phyloP scores from a whole-genome alignment of 768 basidiomycete genomes.

The Trichaptum fuscoviolaceum region DNA sequence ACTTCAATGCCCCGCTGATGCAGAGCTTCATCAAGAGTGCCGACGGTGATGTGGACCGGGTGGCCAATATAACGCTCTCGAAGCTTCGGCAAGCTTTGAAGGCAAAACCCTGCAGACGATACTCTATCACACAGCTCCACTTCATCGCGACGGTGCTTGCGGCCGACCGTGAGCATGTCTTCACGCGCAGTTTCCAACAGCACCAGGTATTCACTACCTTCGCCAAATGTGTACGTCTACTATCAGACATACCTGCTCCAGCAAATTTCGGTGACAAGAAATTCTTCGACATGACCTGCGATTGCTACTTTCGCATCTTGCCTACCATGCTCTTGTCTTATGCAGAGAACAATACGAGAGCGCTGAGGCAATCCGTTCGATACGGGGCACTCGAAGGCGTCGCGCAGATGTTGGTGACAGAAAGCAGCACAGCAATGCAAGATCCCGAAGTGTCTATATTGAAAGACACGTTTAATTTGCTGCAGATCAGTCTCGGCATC shows the following conservation, averaged over 20 bases:
- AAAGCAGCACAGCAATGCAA: not conserved
- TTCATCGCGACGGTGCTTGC: not conserved
- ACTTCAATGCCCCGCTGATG: no score
- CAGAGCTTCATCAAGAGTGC: no score
- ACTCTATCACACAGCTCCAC: not conserved
- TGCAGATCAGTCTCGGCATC: not conserved
- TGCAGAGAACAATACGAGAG: not conserved
- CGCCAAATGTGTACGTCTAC: not conserved
- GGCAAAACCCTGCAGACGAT: not conserved
- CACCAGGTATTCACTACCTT: not conserved
- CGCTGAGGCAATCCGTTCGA: not conserved
- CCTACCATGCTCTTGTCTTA: not conserved
- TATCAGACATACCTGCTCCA: not conserved
- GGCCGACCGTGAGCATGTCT: not conserved
- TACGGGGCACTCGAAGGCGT: not conserved
- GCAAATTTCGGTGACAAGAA: not conserved
- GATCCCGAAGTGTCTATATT: not conserved
- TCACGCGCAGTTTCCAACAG: not conserved
- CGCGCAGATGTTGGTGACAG: not conserved
- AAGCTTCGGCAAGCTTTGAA: not conserved
- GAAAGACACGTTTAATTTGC: not conserved
- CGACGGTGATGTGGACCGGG: no score
- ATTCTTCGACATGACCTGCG: not conserved
- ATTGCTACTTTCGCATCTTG: not conserved
- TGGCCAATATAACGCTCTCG: no score